These are phyloP conservation scores for Aspergillus melleus DNA, from an alignment of 2,329 filamentous ascomycete genomes.

Conservation along the genomic window DNA sequence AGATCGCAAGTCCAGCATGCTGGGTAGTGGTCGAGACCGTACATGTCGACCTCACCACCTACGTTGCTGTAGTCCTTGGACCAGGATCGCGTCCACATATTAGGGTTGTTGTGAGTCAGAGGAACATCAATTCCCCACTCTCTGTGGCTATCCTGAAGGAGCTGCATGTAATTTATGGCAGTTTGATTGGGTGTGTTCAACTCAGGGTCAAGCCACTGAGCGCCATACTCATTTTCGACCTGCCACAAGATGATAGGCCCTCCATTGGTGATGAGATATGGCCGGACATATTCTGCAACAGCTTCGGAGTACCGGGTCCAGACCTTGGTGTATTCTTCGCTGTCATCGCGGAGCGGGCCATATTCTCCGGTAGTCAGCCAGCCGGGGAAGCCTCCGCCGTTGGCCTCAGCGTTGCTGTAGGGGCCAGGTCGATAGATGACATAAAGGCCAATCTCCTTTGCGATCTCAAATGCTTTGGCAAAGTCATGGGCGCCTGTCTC, in stretches of 20 bases:
- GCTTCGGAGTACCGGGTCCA: slow-evolving; percentile 52
- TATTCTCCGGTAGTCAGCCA: slow-evolving; percentile 51
- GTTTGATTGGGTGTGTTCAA: slow-evolving; percentile 32
- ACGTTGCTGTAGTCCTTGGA: slow-evolving; percentile 57
- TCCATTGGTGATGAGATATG: slow-evolving; percentile 53
- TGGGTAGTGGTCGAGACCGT: slow-evolving; percentile 36
- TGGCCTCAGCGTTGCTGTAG: slow-evolving; percentile 55
- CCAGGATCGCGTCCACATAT: slow-evolving; percentile 52
- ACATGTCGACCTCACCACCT: slow-evolving; percentile 53
- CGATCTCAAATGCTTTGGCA: slow-evolving; percentile 52
- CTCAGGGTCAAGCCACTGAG: slow-evolving; percentile 44
- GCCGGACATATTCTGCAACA: slow-evolving; percentile 50
- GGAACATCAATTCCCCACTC: slow-evolving; percentile 53
- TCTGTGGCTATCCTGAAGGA: slow-evolving; percentile 49
- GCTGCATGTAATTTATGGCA: slow-evolving; percentile 54
- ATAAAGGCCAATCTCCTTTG: slow-evolving; percentile 54
- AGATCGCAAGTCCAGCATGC: slow-evolving; percentile 46
- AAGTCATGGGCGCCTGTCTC: slow-evolving; percentile 53
- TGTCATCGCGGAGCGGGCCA: slow-evolving; percentile 45
- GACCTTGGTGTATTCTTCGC: slow-evolving; percentile 45
- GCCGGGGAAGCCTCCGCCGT: slow-evolving; percentile 48
- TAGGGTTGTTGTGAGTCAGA: slow-evolving; percentile 53
- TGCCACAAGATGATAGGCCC: slow-evolving; percentile 55
- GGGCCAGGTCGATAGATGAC: slow-evolving; percentile 54
- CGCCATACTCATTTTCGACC: slow-evolving; percentile 55